Base-by-base conservation (phyloP, 176 grass and related monocot species). In the Aechmea fasciata region DNA sequence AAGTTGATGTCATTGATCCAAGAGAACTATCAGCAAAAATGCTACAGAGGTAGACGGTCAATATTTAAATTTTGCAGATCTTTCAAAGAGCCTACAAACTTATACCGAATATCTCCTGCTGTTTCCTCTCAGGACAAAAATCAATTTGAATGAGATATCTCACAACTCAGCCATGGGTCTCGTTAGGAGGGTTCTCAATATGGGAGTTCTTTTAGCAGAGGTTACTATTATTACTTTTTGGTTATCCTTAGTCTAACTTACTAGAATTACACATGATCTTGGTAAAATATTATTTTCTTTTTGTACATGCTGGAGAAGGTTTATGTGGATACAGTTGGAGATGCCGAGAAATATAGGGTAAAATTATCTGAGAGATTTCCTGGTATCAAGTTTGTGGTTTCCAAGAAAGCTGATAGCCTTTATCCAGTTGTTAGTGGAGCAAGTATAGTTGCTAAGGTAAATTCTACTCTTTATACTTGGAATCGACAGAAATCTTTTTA, bases 121-220 rank as follows among this genome's bases (percentile, higher is more conserved):
- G 50, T 74, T 11, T 65, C 29, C 12, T 80, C 64, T 68, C 86
- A 97, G 89, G 75, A 67, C 68, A 2, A 97, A 97, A 85, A 50
- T 97, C 68, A 97, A 97, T 82, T 69, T 97, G 19, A 92, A 97
- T 75, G 93, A 92, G 73, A 97, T 97, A 83, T 97, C 86, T 24
- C 93, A 92, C 76, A 92, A 90, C 65, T 97, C 93, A 74, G 93
- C 93, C 33, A 97, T 97, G 68, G 79, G 86, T 11, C 93, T 97
- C 26, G 79, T 92, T 59, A 84, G 64, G 57, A 97, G 80, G 66
- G 74, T 76, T 64, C 74, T 92, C 81, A 84, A 83, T 66, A 70
- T 85, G 70, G 86, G 93, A 71, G 77, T 97, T 83, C 23, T 97
- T 19, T 57, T 97, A 66, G 64, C 84, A 13, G 89, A 97, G 89